Base-by-base conservation (phyloP, 768 basidiomycete species). In the Mrakia gelida region DNA sequence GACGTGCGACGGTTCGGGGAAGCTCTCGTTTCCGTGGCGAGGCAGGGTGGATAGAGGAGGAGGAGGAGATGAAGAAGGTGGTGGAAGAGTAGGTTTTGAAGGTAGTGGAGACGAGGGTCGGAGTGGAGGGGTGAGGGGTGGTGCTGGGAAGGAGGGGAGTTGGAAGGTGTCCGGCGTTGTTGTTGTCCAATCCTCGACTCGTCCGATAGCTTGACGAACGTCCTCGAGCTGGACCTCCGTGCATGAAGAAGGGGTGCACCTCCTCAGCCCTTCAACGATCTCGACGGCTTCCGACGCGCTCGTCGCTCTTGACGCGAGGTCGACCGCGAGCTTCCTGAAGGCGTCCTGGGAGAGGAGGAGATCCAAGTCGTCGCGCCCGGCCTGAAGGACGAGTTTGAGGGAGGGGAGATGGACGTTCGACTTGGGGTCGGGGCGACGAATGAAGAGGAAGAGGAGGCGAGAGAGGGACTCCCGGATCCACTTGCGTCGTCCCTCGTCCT, bases 241-340 rank as follows among this genome's bases (percentile, higher is more conserved):
- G n/a, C n/a, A 18, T 21, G 70, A 41, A 13, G 38, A 43, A 23
- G 41, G 41, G 45, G 23, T 71, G 2, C 0, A 16, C 15, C 49
- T 30, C 38, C 49, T 71, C 32, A 43, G 41, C 13, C 38, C 70
- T 15, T 41, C 67, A 6, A 68, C 34, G 41, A 71, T 52, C 38
- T 71, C 38, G 16, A 71, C 70, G n/a, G 70, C 41, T 38, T 71
- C 70, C 16, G 70, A 71, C 70, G n/a, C 70, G 38, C 45, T 26
- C 26, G 41, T 71, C 49, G 70, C 59, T 59, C 59, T 26, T 8
- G 59, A 5, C 59, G 59, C 59, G 26, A 59, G 59, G n/a, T 15
- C 10, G 59, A 26, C 59, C n/a, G 59, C 59, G 9, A 59, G 8
- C n/a, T 5, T 8, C 23, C 26, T 28, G 59, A 59, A 59, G n/a